Percentiles rank a stretch among this genome's conserved stretches.
phyloP scores from a whole-genome alignment of 108 stramenopile genomes.

The Conticribra guillardii region DNA sequence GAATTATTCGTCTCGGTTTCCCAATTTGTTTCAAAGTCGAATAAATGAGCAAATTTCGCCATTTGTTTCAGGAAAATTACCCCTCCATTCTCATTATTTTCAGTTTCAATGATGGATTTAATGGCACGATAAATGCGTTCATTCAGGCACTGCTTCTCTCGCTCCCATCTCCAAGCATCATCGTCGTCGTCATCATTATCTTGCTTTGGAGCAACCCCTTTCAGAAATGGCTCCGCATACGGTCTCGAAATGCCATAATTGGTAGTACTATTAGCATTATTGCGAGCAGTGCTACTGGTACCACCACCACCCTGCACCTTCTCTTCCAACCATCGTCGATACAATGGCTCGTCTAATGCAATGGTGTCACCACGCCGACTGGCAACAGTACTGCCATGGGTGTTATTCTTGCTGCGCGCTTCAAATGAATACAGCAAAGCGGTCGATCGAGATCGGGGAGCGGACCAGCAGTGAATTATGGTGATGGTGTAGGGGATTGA shows the following conservation, averaged over 20 bases:
- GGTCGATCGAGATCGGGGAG: conserved; percentile 89
- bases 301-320: conserved; percentile 19
- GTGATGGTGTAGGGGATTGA: conserved; percentile 56
- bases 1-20: conserved; percentile 21
- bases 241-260: conserved; percentile 60
- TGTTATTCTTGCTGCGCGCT: conserved; percentile 52
- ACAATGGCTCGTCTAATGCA: conserved; percentile 91
- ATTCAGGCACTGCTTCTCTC: conserved; percentile 56
- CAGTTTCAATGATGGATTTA: conserved; percentile 29
- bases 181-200: conserved; percentile 39
- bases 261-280: too few species aligned
- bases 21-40: conserved; percentile 69
- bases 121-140: conserved; percentile 67
- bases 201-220: conserved; percentile 54
- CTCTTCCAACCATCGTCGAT: conserved; percentile 76
- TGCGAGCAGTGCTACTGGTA: too few species aligned
- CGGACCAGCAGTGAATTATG: conserved; percentile 92
- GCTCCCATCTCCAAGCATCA: conserved; percentile 40
- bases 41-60: conserved; percentile 79
- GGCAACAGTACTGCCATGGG: too few species aligned
- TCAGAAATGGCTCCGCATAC: conserved; percentile 67
- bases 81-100: conserved; percentile 23
- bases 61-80: conserved; percentile 93
- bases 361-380: too few species aligned
- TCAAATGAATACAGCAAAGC: conserved; percentile 93